A percentile compares a stretch with the other conserved stretches of the same genome.
phyloP scores from a whole-genome alignment of 1,284 basidiomycete species.

The Ceratobasidium sp. region DNA sequence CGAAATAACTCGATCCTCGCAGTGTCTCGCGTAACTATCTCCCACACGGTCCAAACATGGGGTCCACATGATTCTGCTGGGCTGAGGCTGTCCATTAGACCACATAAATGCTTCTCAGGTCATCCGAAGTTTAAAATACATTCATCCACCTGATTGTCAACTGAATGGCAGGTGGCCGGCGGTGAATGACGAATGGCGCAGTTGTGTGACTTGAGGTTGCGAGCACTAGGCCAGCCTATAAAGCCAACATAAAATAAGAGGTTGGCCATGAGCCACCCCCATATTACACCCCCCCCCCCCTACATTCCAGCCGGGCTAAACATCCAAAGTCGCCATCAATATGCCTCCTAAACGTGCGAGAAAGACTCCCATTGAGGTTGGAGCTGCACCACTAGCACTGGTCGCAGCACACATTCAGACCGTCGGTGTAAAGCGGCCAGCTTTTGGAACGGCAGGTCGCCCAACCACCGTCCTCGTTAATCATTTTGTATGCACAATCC shows the following conservation, averaged over 20 bases:
- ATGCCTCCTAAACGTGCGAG: constrained; percentile 18
- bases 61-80: too few relatives aligned
- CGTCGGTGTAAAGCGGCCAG: constrained; percentile 69
- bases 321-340: not conserved
- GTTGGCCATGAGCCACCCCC: not conserved
- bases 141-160: too few relatives aligned
- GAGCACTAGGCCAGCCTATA: not conserved
- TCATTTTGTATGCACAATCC: constrained; percentile 42
- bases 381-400: not conserved
- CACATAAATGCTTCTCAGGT: too few relatives aligned
- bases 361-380: not conserved
- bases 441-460: constrained; percentile 64
- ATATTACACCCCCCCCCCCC: not conserved
- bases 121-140: too few relatives aligned
- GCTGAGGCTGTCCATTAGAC: too few relatives aligned
- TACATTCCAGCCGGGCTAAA: not conserved
- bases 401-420: constrained; percentile 48
- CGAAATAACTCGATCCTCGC: too few relatives aligned
- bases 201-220: too few relatives aligned
- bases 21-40: too few relatives aligned
- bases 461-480: constrained; percentile 56
- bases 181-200: too few relatives aligned
- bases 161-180: too few relatives aligned
- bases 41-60: too few relatives aligned
- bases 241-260: not conserved